Conservation (phyloP, 2,329 filamentous ascomycete species). For the Neofusicoccum laricinum region DNA sequence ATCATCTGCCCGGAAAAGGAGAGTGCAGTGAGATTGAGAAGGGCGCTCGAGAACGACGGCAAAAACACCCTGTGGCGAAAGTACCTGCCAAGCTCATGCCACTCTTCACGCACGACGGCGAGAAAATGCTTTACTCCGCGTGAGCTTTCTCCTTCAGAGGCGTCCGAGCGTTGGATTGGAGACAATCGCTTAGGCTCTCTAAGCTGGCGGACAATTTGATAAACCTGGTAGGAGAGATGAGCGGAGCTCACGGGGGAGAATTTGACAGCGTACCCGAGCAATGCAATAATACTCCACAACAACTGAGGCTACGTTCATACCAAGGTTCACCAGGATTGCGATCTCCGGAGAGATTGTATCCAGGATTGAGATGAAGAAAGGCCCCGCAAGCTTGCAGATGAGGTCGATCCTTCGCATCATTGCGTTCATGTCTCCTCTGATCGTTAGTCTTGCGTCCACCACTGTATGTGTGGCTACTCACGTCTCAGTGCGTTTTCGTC, state of each 20-base stretch:
- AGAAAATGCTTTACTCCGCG: too few species aligned
- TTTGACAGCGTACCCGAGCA: too few species aligned
- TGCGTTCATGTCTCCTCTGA: not conserved
- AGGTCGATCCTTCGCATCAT: conserved; percentile 57
- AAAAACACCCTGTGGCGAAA: too few species aligned
- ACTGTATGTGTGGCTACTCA: not conserved
- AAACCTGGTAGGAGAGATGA: not conserved
- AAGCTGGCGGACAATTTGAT: not conserved
- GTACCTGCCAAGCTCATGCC: too few species aligned
- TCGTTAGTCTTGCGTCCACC: not conserved
- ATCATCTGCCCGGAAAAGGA: too few species aligned
- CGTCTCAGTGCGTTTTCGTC: conserved; percentile 14
- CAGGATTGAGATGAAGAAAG: conserved; percentile 50
- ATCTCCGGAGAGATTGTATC: conserved; percentile 35
- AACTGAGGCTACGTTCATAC: too few species aligned
- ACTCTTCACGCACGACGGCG: too few species aligned
- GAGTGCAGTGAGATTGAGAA: conserved; percentile 7
- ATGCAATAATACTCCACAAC: too few species aligned
- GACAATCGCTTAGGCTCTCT: not conserved
- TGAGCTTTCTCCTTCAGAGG: too few species aligned
- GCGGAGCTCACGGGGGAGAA: not conserved
- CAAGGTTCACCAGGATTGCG: conserved; percentile 46
- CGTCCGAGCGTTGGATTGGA: too few species aligned
- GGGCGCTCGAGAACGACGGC: too few species aligned
- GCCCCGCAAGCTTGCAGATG: conserved; percentile 56